These are phyloP conservation scores for Penicillium ucsense DNA, from an alignment of 495 filamentous ascomycete genomes.

Conservation along the genomic window DNA sequence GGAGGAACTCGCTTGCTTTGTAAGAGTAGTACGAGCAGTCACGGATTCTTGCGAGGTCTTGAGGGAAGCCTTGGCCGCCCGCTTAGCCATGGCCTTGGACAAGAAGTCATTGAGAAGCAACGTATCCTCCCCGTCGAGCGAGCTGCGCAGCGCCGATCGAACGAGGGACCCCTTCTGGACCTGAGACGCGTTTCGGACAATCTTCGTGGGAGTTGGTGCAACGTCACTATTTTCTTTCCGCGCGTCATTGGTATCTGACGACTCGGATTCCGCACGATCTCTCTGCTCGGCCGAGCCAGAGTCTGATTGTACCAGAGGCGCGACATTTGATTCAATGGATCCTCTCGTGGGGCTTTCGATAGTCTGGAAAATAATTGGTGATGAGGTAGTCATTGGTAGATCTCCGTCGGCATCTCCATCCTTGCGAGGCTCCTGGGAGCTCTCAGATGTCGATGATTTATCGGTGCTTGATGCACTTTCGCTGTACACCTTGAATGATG, in stretches of 20 bases:
- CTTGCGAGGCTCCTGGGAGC: background rate
- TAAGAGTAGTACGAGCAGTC: slow-evolving; percentile 5
- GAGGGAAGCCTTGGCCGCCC: slow-evolving; percentile 39
- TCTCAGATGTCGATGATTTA: too few species aligned
- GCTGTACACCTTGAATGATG: slow-evolving; percentile 11
- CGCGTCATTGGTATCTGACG: background rate
- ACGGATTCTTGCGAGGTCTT: slow-evolving; percentile 16
- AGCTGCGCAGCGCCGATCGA: slow-evolving; percentile 34
- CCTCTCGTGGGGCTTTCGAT: slow-evolving; percentile 2
- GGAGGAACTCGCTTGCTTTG: slow-evolving; percentile 9
- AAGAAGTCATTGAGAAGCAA: slow-evolving; percentile 52
- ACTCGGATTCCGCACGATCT: background rate
- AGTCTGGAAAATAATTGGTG: slow-evolving; percentile 3
- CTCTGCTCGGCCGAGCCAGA: slow-evolving; percentile 3
- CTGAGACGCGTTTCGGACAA: slow-evolving; percentile 18
- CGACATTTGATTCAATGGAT: slow-evolving; percentile 5
- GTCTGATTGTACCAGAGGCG: slow-evolving; percentile 5
- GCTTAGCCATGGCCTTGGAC: slow-evolving; percentile 49
- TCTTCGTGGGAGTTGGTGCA: slow-evolving; percentile 6
- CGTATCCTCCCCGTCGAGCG: slow-evolving; percentile 46
- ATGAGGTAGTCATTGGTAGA: slow-evolving; percentile 4
- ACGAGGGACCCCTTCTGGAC: slow-evolving; percentile 30
- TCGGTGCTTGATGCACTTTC: slow-evolving; percentile 1
- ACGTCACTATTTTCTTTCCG: background rate
- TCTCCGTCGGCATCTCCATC: slow-evolving; percentile 6